Base-by-base conservation (phyloP, 2,329 filamentous ascomycete species). In the Aspergillus sp. region DNA sequence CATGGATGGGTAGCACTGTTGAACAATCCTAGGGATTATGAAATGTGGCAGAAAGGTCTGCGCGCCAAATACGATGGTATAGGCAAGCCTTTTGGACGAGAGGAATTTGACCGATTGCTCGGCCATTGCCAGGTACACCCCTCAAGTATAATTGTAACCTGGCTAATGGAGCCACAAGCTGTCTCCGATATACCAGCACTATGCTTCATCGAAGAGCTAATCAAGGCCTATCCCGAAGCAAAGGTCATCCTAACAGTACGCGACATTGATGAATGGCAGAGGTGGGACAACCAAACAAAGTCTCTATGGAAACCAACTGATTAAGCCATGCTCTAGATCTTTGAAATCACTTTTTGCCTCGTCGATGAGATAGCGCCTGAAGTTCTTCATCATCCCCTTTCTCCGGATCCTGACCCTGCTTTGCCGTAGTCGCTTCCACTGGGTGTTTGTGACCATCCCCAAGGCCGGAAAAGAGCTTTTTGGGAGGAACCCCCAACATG, bases 1-100 rank as follows among this genome's bases (percentile, higher is more conserved):
- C 84, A 87, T 73, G 55, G 49, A 1, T 52, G 85, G 84, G 81
- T 83, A 84, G 81, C 82, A 84, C 69, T 85, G 82, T 67, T 80
- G 78, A 5, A 78, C 76, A 49, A 83, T 85, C 61, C 80, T 77
- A 48, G 75, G 84, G 47, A 56, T 31, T 53, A 41, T 78, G 86
- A 70, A 11, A 44, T 56, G 45, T 87, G 84, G 84, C 80, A 80
- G 68, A 80, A 86, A 43, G 84, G 84, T 9, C 75, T 87, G 51
- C 72, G 74, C 3, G 81, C 82, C 54, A 81, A 81, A 59, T 81
- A 74, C 68, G 79, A 83, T 59, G 77, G 78, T 19, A 70, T 79
- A 46, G 81, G 81, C 46, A 73, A 73, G 47, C 45, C 49, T 5
- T 59, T 45, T 21, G 49, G 47, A 1, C 14, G 44, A 4, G 16